Evolutionary conservation across 306 rosid genomes (phyloP).

Genomic region (Malus asiatica): DNA sequence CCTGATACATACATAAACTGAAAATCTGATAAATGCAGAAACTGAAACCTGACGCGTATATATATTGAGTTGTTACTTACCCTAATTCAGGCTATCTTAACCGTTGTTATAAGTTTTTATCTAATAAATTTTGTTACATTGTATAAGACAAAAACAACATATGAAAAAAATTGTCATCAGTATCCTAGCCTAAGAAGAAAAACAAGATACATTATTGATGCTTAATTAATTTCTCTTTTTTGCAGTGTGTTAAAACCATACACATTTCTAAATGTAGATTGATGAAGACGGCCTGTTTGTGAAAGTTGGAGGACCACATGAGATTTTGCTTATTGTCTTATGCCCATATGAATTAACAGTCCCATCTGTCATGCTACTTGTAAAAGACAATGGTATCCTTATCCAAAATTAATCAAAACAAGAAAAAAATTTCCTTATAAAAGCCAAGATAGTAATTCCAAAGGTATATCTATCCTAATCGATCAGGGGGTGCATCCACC

Average conservation of each 20-base stretch:
- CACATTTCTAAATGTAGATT: background rate
- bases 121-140: too few species aligned
- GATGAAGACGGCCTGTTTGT: background rate
- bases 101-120: too few species aligned
- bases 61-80: too few species aligned
- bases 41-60: too few species aligned
- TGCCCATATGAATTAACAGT: background rate
- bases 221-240: background rate
- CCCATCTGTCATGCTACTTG: background rate
- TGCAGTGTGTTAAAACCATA: background rate
- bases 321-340: background rate
- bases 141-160: background rate
- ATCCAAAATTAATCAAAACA: too few species aligned
- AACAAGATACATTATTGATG: background rate
- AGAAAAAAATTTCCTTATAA: too few species aligned
- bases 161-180: background rate
- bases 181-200: background rate
- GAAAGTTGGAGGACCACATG: background rate
- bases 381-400: background rate
- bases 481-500: background rate
- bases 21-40: too few species aligned
- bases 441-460: too few species aligned
- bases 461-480: background rate
- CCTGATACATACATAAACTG: too few species aligned
- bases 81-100: too few species aligned